A percentile compares a stretch with the other conserved stretches of the same genome.
phyloP scores from a whole-genome alignment of 1,284 basidiomycete genomes.

The Cryptococcus sp. region DNA sequence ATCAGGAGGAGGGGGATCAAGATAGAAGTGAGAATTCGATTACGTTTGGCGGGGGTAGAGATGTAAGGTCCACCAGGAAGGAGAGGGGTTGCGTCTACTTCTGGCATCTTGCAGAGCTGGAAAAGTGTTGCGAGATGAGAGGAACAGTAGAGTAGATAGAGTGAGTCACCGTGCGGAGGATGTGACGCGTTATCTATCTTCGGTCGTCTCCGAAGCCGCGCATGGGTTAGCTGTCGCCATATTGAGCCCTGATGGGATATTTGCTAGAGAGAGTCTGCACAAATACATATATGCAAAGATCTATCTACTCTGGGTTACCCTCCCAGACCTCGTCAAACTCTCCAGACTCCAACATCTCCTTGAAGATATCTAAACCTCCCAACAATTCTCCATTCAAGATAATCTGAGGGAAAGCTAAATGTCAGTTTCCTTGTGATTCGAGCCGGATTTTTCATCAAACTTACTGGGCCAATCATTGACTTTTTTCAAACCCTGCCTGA shows the following conservation, averaged over 20 bases:
- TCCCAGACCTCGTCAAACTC: slow-evolving; percentile 45
- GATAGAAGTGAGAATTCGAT: slow-evolving; percentile 30
- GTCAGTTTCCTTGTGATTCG: slow-evolving; percentile 3
- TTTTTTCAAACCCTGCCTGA: slow-evolving; percentile 56
- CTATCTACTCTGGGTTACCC: slow-evolving; percentile 1
- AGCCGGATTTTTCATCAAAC: slow-evolving; percentile 8
- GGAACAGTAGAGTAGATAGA: background rate
- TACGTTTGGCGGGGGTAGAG: background rate
- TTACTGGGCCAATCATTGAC: slow-evolving; percentile 51
- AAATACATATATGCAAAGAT: background rate
- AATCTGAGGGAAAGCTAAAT: slow-evolving; percentile 57
- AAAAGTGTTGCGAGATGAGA: background rate
- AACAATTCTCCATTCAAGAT: slow-evolving; percentile 80
- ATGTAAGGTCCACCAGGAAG: background rate
- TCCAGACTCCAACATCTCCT: slow-evolving; percentile 57
- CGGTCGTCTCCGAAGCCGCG: background rate
- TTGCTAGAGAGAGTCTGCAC: too few relatives aligned
- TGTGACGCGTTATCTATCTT: too few relatives aligned
- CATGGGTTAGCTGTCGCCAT: too few relatives aligned
- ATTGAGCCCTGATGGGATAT: too few relatives aligned
- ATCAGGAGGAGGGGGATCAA: slow-evolving; percentile 41
- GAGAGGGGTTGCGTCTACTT: slow-evolving; percentile 18
- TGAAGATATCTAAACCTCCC: slow-evolving; percentile 63
- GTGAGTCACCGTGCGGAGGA: too few relatives aligned
- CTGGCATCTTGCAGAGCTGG: slow-evolving; percentile 13